Evolutionary conservation across 768 basidiomycete genomes (phyloP).

Genomic region (Tubosaeta sp.): DNA sequence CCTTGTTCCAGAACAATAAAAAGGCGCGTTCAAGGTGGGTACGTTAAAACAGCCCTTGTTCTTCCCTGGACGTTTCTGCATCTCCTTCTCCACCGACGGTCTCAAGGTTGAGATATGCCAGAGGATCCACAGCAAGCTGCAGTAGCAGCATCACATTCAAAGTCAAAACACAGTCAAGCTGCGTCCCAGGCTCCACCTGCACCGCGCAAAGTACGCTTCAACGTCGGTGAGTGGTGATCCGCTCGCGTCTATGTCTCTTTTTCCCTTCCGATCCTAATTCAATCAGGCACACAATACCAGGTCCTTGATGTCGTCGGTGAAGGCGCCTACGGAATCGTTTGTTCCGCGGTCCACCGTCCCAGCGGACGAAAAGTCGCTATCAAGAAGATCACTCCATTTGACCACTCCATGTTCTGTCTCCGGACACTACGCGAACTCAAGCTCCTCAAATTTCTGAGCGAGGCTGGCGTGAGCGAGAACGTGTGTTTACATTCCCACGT

Average conservation of each 20-base stretch:
- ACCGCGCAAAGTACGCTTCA: slow-evolving; percentile 84
- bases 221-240: slow-evolving; percentile 55
- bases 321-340: slow-evolving; percentile 93
- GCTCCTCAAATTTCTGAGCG: slow-evolving; percentile 76
- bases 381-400: slow-evolving; percentile 94
- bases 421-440: slow-evolving; percentile 87
- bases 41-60: slow-evolving; percentile 12
- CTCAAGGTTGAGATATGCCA: slow-evolving; percentile 21
- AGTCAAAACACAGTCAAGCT: slow-evolving; percentile 45
- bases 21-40: slow-evolving; percentile 1
- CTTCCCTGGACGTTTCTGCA: slow-evolving; percentile 5
- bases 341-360: slow-evolving; percentile 84
- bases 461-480: slow-evolving; percentile 87
- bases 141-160: slow-evolving; percentile 24
- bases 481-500: slow-evolving; percentile 35
- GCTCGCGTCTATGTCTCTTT: not conserved
- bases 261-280: not conserved
- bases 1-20: slow-evolving; percentile 24
- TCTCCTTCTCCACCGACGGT: not conserved
- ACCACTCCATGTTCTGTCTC: slow-evolving; percentile 93
- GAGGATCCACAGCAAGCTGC: slow-evolving; percentile 19
- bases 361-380: slow-evolving; percentile 92
- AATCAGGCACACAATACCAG: slow-evolving; percentile 72
- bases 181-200: slow-evolving; percentile 46
- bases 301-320: slow-evolving; percentile 86